Base-by-base conservation (phyloP, 305 asterid genomes). In the Fraxinus greggii region DNA sequence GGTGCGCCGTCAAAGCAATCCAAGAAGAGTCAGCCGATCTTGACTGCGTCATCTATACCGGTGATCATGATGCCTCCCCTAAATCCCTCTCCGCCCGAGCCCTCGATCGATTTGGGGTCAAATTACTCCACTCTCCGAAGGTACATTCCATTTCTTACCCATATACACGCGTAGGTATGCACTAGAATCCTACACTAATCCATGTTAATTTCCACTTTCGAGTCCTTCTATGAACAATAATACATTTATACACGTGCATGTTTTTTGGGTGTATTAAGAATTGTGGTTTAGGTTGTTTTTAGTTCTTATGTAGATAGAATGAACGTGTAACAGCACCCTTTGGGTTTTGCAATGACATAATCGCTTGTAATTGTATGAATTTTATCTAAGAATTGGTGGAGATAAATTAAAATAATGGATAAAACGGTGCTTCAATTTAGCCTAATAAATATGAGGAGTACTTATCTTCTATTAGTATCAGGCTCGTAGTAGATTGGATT, bases 1-100 rank as follows among this genome's bases (percentile, higher is more conserved):
- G 54, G 54, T 42, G 51, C 51, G 17, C 51, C 4, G 51, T 42
- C 54, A 42, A 42, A 42, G n/a, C 54, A 42, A 42, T 42, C 54
- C 54, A 95, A 81, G 98, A 94, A 63, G 92, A 86, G 80, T 85
- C 86, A 7, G 97, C 98, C 3, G 90, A 90, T 86, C 95, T 94
- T 15, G 93, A 88, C 9, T 94, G 98, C 83, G 86, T 89, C 38
- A 85, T 95, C 79, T 95, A 92, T 86, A 89, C 99, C 9, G 97
- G 98, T 0, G 99, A 95, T 87, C 93, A 92, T 28, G 98, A 92
- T 32, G 92, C 97, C 76, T 88, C 94, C 42, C 93, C 98, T 48
- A 74, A 87, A 45, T 91, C 87, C 45, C 97, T 95, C 74, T 75
- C 88, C 65, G 89, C 90, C 72, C 90, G 99, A 36, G 94, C 98